These are phyloP conservation scores for Metarhizium album DNA, from an alignment of 2,329 filamentous ascomycete species.

Conservation along the genomic window DNA sequence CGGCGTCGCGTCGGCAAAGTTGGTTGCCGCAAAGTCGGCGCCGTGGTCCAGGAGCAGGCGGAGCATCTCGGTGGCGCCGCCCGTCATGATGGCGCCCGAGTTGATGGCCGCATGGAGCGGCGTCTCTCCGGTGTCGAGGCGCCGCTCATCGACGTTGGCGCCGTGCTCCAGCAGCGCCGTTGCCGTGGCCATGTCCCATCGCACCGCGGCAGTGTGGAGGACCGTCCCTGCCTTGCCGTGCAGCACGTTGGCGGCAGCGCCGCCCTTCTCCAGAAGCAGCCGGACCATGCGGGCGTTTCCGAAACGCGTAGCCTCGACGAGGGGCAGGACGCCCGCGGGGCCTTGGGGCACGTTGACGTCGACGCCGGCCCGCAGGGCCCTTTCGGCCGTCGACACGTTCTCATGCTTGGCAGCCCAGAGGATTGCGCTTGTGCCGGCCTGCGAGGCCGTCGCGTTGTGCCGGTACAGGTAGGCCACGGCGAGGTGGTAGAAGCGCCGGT, in stretches of 20 bases:
- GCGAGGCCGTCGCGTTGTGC: not conserved
- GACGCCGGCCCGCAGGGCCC: not conserved
- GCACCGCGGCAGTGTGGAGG: not conserved
- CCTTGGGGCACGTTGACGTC: not conserved
- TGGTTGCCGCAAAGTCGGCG: not conserved
- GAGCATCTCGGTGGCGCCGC: not conserved
- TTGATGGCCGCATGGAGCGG: not conserved
- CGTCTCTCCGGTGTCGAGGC: not conserved
- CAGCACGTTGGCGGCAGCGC: not conserved
- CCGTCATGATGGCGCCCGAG: not conserved
- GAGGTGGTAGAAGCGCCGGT: not conserved
- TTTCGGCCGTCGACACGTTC: not conserved
- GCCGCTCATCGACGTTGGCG: not conserved
- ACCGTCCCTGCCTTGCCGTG: not conserved
- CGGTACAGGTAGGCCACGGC: not conserved
- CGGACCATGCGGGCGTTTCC: not conserved
- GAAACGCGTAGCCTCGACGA: not conserved
- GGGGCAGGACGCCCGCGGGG: not conserved
- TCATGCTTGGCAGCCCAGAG: not conserved
- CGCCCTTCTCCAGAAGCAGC: not conserved
- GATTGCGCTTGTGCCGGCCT: not conserved
- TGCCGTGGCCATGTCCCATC: not conserved
- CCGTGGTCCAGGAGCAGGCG: not conserved
- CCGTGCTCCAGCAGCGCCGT: not conserved
- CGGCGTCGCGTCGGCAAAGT: not conserved